Percentiles rank a stretch among this genome's conserved stretches.
These are phyloP conservation scores for Mortierella sp. DNA, from an alignment of 371 early-diverging fungal genomes.

Conservation along the genomic window DNA sequence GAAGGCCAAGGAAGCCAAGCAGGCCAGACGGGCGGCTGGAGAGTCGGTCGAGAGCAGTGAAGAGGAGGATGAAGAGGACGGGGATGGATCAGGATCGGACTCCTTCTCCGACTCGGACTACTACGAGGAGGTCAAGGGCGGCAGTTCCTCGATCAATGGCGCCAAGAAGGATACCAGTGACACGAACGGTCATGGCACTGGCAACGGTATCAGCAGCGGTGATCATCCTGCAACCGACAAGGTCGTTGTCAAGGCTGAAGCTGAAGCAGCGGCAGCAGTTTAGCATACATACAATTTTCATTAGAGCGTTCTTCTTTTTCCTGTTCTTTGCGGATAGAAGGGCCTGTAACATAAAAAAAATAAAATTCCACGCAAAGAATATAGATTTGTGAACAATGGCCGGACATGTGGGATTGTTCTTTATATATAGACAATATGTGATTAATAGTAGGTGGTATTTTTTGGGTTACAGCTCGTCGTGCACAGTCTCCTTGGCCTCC, in stretches of 20 bases:
- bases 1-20: constrained; percentile 46
- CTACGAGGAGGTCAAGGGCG: constrained; percentile 31
- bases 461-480: constrained; percentile 43
- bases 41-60: constrained; percentile 27
- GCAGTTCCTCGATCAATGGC: neutral
- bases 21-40: constrained; percentile 39
- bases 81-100: constrained; percentile 15
- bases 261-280: too few relatives aligned
- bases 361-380: too few relatives aligned
- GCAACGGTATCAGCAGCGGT: neutral
- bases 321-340: too few relatives aligned
- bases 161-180: too few relatives aligned
- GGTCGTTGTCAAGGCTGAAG: too few relatives aligned
- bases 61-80: constrained; percentile 16
- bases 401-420: too few relatives aligned
- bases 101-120: constrained; percentile 46
- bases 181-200: constrained; percentile 10
- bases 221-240: neutral
- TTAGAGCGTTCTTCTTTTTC: too few relatives aligned
- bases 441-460: neutral
- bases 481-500: constrained; percentile 20
- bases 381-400: too few relatives aligned
- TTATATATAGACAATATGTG: too few relatives aligned
- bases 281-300: too few relatives aligned
- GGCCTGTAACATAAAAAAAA: too few relatives aligned